Base-by-base conservation (phyloP, 2,329 filamentous ascomycete species). In the Akanthomyces lecanii region DNA sequence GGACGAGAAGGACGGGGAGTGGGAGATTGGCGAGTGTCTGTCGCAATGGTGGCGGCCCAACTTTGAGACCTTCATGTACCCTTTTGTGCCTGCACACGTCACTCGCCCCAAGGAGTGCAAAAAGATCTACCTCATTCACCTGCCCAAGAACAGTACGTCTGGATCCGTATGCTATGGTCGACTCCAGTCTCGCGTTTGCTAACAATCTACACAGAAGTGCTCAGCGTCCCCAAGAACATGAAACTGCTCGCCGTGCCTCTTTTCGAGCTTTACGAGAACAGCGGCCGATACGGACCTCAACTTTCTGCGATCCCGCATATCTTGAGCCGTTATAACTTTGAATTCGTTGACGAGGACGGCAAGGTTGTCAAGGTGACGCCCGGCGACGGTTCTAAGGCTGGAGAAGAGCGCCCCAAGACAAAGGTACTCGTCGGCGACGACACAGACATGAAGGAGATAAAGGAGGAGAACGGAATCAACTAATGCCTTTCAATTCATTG, bases 11-110 rank as follows among this genome's bases (percentile, higher is more conserved):
- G 90, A 91, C 67, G 75, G 74, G 21, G 92, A 97, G 73, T 99
- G 95, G 95, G 85, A 96, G 75, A 87, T 99, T 69, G 92, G 91
- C 69, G 95, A 98, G 75, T 97, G 93, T 55, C 83, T 99, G 63
- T 94, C 95, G 61, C 93, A 97, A 79, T 99, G 95, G 95, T 99
- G 94, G 92, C 85, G 95, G 63, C 95, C 95, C 61, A 99, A 98
- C 81, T 97, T 98, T 74, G 95, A 99, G 82, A 98, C 95, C 2
- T 98, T 98, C 82, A 97, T 99, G 92, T 99, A 99, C 75, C 95
- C 95, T 0, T 99, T 97, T 77, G 89, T 98, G 63, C 95, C 95
- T 8, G 92, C 93, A 21, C 95, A 99, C 78, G 92, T 97, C 66
- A 97, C 94, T 21, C 84, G 95, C 59, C 95, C 95, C 8, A 99